Percentiles rank a stretch among this genome's conserved stretches.
phyloP scores from a whole-genome alignment of 1,284 basidiomycete genomes.

The Trametes polyzona region DNA sequence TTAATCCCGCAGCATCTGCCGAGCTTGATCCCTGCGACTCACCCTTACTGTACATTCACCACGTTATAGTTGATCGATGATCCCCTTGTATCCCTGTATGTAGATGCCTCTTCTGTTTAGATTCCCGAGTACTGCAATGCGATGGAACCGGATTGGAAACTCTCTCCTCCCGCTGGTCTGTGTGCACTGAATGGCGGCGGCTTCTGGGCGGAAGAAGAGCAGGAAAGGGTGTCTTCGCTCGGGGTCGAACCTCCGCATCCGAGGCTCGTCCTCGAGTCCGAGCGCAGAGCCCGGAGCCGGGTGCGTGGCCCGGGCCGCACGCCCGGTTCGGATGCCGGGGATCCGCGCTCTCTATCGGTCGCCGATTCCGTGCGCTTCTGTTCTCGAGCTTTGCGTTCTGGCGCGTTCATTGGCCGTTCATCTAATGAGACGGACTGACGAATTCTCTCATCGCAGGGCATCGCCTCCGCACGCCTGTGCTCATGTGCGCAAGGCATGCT shows the following conservation, averaged over 20 bases:
- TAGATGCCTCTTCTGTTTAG: conserved; percentile 7
- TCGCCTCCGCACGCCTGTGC: neutral
- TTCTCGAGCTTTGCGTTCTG: too few species aligned
- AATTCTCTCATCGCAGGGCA: neutral
- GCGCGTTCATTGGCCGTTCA: neutral
- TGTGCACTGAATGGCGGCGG: too few species aligned
- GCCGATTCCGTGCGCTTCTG: neutral
- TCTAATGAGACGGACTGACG: neutral
- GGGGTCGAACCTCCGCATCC: neutral
- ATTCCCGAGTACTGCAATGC: conserved; percentile 3
- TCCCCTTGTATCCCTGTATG: conserved; percentile 9
- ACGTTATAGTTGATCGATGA: conserved; percentile 16
- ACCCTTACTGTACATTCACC: conserved; percentile 9
- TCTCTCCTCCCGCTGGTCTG: too few species aligned
- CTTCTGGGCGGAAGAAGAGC: neutral
- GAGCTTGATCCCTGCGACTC: neutral
- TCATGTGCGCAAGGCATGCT: neutral
- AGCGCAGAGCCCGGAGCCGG: neutral
- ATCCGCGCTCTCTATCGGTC: neutral
- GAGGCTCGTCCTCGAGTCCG: too few species aligned
- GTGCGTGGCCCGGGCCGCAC: too few species aligned
- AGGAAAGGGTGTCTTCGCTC: conserved; percentile 1
- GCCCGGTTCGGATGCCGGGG: too few species aligned
- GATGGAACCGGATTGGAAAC: conserved; percentile 4
- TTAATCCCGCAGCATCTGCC: conserved; percentile 8